Conservation (phyloP, 371 early-diverging fungal species). For the Sporodiniella umbellata region DNA sequence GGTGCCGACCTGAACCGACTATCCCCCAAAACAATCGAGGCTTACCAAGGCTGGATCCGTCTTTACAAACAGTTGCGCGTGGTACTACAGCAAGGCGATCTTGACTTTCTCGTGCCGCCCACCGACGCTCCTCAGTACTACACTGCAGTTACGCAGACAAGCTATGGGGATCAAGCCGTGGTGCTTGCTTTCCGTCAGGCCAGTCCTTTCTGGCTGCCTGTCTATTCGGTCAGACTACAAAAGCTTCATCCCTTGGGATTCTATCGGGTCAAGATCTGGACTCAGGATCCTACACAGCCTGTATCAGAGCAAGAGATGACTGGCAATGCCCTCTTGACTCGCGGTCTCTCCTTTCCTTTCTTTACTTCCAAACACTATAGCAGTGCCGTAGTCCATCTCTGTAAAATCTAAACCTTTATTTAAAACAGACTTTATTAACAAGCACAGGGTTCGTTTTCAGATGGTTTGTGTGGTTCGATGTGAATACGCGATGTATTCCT, state of each 20-base stretch:
- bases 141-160: conserved; percentile 20
- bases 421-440: conserved; percentile 1
- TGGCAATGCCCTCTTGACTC: conserved; percentile 25
- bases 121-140: not conserved
- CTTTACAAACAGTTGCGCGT: conserved; percentile 32
- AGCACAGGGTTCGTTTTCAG: conserved; percentile 7
- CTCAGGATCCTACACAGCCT: conserved; percentile 12
- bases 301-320: conserved; percentile 16
- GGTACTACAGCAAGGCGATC: conserved; percentile 26
- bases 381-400: conserved; percentile 13
- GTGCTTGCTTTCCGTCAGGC: conserved; percentile 27
- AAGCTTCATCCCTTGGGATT: conserved; percentile 7
- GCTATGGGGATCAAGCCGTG: conserved; percentile 16
- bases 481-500: conserved; percentile 43
- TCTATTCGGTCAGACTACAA: conserved; percentile 21
- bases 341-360: conserved; percentile 22
- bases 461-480: conserved; percentile 7
- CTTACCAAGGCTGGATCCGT: conserved; percentile 26
- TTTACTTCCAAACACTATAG: conserved; percentile 15
- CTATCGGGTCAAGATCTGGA: conserved; percentile 22
- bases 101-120: conserved; percentile 34
- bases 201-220: conserved; percentile 26
- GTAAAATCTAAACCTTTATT: not conserved
- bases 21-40: conserved; percentile 6
- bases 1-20: conserved; percentile 22